Conservation (phyloP, 495 filamentous ascomycete genomes). For the Aspergillus asperescens region DNA sequence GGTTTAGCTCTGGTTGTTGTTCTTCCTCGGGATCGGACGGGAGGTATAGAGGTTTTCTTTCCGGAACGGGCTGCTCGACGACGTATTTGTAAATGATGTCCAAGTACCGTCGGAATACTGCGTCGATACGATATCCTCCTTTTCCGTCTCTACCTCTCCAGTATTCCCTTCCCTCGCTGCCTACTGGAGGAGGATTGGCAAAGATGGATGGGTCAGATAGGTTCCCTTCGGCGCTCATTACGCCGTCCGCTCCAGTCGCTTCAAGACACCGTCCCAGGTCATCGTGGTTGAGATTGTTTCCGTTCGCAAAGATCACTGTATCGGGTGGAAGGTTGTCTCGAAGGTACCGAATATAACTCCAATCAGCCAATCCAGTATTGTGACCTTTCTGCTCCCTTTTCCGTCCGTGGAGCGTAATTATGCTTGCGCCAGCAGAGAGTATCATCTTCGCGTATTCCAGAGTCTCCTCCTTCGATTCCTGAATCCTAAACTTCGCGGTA, state of each 20-base stretch:
- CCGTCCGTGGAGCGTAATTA: constrained; percentile 88
- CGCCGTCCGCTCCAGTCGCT: constrained; percentile 83
- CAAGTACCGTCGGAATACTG: constrained; percentile 78
- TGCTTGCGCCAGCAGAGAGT: constrained; percentile 80
- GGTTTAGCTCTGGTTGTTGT: constrained; percentile 26
- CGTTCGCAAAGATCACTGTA: constrained; percentile 93
- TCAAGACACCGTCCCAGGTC: constrained; percentile 76
- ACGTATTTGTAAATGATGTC: constrained; percentile 80
- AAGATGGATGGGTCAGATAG: constrained; percentile 88
- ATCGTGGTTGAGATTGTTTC: constrained; percentile 78
- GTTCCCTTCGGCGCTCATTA: constrained; percentile 96
- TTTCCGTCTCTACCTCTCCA: constrained; percentile 78
- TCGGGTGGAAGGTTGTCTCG: constrained; percentile 78
- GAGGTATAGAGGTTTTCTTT: constrained; percentile 66
- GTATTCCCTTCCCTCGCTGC: constrained; percentile 66
- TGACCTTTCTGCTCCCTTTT: constrained; percentile 92
- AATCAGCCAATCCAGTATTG: constrained; percentile 89
- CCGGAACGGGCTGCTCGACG: constrained; percentile 55
- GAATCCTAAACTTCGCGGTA: constrained; percentile 90
- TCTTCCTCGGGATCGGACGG: constrained; percentile 54
- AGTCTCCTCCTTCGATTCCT: constrained; percentile 80
- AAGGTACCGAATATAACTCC: constrained; percentile 74
- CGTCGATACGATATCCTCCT: constrained; percentile 86
- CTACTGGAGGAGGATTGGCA: constrained; percentile 56
- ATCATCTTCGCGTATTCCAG: constrained; percentile 87